phyloP scores from a whole-genome alignment of 805 yeast genomes.

The Nakazawaea ernobii region DNA sequence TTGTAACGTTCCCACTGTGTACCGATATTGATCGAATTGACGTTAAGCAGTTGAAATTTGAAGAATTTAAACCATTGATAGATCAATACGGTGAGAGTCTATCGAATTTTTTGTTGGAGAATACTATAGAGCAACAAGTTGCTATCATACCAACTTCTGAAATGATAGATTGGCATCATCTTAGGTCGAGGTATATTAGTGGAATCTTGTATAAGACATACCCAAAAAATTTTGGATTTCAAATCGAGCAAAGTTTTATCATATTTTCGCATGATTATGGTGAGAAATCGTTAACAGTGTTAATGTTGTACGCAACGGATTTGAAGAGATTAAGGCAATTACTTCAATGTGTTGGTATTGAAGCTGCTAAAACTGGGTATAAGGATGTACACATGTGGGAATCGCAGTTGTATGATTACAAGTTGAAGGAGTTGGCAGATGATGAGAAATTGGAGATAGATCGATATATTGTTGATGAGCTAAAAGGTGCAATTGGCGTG shows the following conservation, averaged over 20 bases:
- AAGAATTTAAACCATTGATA: slow-evolving; percentile 3
- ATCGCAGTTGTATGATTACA: slow-evolving; percentile 17
- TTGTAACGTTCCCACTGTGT: not conserved
- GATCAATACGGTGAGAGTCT: not conserved
- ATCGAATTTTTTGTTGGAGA: slow-evolving; percentile 13
- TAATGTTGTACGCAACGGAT: slow-evolving; percentile 15
- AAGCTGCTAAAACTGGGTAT: slow-evolving; percentile 11
- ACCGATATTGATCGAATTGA: not conserved
- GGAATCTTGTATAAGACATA: slow-evolving; percentile 3
- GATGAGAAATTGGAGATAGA: slow-evolving; percentile 7
- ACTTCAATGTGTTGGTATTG: slow-evolving; percentile 10
- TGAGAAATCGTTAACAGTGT: slow-evolving; percentile 10
- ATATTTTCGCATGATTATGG: slow-evolving; percentile 18
- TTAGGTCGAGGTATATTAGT: slow-evolving; percentile 23
- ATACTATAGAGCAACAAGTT: slow-evolving; percentile 17
- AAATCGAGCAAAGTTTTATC: slow-evolving; percentile 16
- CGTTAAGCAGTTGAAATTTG: slow-evolving; percentile 4
- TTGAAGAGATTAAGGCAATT: slow-evolving; percentile 9
- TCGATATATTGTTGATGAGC: slow-evolving; percentile 1
- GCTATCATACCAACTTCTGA: slow-evolving; percentile 31
- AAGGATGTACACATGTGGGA: slow-evolving; percentile 20
- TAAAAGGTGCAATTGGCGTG: slow-evolving; percentile 13
- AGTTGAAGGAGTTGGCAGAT: slow-evolving; percentile 1
- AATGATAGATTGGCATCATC: slow-evolving; percentile 38
- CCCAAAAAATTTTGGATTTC: slow-evolving; percentile 2